A percentile compares a stretch with the other conserved stretches of the same genome.
These are phyloP conservation scores for Sclerotinia glacialis DNA, from an alignment of 2,329 filamentous ascomycete species.

Conservation along the genomic window DNA sequence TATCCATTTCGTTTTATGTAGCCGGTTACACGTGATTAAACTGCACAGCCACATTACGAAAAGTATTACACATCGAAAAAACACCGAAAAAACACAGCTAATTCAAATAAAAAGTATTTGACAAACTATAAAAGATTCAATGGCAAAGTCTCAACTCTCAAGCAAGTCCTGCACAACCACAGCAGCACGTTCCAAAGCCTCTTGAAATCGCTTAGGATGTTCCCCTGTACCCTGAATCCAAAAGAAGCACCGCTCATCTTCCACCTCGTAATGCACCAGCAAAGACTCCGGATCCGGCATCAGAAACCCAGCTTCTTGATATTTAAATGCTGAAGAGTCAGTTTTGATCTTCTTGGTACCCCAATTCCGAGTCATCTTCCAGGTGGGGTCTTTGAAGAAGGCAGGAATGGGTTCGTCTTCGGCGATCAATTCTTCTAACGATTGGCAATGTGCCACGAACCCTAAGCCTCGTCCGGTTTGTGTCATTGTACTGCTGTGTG, in stretches of 20 bases:
- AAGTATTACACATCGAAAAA: too few relatives aligned
- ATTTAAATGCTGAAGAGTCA: neutral
- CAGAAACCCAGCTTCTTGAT: neutral
- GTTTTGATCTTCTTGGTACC: neutral
- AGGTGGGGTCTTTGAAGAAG: neutral
- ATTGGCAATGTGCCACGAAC: neutral
- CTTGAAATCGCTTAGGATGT: neutral
- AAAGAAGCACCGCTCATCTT: constrained; percentile 5
- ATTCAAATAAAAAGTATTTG: neutral
- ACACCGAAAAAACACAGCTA: too few relatives aligned
- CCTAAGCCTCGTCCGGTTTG: neutral
- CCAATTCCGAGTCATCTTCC: neutral
- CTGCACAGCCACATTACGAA: neutral
- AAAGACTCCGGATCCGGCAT: neutral
- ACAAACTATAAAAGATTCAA: neutral
- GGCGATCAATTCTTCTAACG: neutral
- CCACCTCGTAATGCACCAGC: neutral
- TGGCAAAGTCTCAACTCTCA: neutral
- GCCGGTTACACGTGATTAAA: neutral
- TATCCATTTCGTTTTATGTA: too few relatives aligned
- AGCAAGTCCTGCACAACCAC: neutral
- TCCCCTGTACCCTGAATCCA: neutral
- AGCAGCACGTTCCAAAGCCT: neutral
- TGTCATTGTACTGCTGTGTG: neutral
- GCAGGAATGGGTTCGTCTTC: neutral